Conservation (phyloP, 495 filamentous ascomycete species). For the Penicillium tannophilum region DNA sequence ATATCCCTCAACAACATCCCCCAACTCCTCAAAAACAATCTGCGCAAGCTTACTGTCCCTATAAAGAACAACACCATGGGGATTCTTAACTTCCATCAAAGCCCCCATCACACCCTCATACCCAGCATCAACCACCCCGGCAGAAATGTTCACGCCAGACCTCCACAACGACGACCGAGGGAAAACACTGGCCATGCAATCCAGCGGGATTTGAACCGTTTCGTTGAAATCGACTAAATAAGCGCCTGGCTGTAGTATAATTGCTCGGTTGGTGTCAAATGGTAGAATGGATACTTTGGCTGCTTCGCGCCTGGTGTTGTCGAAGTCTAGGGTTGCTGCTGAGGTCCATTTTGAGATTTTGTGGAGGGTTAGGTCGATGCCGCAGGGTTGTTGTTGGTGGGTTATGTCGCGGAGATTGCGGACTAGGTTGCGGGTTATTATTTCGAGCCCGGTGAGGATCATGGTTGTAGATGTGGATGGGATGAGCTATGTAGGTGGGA, state of each 20-base stretch:
- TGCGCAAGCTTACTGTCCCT: constrained; percentile 45
- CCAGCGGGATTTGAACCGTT: constrained; percentile 38
- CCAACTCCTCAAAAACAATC: constrained; percentile 42
- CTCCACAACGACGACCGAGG: constrained; percentile 42
- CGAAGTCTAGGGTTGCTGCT: constrained; percentile 44
- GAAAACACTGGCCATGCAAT: constrained; percentile 45
- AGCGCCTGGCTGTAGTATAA: constrained; percentile 22
- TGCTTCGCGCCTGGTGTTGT: constrained; percentile 38
- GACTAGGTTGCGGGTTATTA: constrained; percentile 32
- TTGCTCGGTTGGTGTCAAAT: not conserved
- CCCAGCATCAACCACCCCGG: constrained; percentile 51
- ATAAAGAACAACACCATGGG: constrained; percentile 33
- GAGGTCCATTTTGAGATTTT: constrained; percentile 41
- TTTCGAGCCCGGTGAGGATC: constrained; percentile 1
- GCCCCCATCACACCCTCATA: constrained; percentile 50
- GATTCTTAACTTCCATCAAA: constrained; percentile 45
- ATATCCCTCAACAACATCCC: constrained; percentile 41
- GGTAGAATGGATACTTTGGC: constrained; percentile 23
- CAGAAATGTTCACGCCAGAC: constrained; percentile 37
- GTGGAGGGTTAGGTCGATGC: constrained; percentile 43
- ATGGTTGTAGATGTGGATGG: not conserved
- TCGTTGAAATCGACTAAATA: constrained; percentile 54
- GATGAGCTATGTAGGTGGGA: not conserved
- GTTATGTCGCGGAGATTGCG: constrained; percentile 29
- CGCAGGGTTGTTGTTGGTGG: constrained; percentile 47